A percentile compares a stretch with the other conserved stretches of the same genome.
Evolutionary conservation across 805 yeast genomes (phyloP).

Genomic region (Kregervanrija fluxuum): DNA sequence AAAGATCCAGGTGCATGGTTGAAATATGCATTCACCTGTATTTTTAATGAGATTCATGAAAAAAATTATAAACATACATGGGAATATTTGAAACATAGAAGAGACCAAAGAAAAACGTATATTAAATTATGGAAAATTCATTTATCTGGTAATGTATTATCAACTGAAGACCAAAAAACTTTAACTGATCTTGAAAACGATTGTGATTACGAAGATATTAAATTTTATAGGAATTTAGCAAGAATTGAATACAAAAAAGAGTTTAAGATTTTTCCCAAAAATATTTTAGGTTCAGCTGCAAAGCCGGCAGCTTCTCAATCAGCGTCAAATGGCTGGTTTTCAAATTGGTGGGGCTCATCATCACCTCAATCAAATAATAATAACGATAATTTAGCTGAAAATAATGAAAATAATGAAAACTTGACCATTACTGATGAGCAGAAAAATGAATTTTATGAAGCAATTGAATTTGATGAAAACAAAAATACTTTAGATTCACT

Average conservation of each 20-base stretch:
- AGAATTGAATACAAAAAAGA: constrained; percentile 59
- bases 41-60: constrained; percentile 74
- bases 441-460: constrained; percentile 80
- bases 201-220: constrained; percentile 69
- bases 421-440: constrained; percentile 76
- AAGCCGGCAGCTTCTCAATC: not conserved
- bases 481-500: constrained; percentile 42
- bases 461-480: constrained; percentile 82
- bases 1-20: constrained; percentile 82
- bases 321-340: constrained; percentile 51
- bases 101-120: constrained; percentile 68
- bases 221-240: constrained; percentile 78
- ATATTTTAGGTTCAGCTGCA: constrained; percentile 3
- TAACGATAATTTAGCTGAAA: constrained; percentile 1
- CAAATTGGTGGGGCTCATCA: constrained; percentile 57
- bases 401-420: constrained; percentile 18
- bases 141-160: constrained; percentile 33
- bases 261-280: constrained; percentile 13
- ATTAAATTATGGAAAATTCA: constrained; percentile 54
- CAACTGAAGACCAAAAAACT: constrained; percentile 26
- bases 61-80: constrained; percentile 80
- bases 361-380: not conserved
- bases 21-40: constrained; percentile 68
- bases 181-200: constrained; percentile 50
- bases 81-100: constrained; percentile 65